Percentiles rank a stretch among this genome's conserved stretches.
phyloP scores from a whole-genome alignment of 2,329 filamentous ascomycete genomes.

The Fusarium zealandicum region DNA sequence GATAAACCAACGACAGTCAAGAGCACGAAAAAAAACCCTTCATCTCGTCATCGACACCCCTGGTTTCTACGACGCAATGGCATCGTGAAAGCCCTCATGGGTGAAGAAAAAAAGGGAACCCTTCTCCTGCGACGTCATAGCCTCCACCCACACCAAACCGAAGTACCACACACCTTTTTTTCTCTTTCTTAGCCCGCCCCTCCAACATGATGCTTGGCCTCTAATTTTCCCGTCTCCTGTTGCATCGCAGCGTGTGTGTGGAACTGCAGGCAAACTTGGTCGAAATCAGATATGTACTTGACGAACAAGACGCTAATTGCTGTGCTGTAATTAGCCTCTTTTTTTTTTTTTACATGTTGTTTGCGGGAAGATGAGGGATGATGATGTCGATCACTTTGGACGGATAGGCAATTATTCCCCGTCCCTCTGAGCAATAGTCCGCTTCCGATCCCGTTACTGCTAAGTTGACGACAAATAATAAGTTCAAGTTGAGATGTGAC shows the following conservation, averaged over 20 bases:
- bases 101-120: too few relatives aligned
- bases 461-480: too few relatives aligned
- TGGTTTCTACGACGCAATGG: neutral
- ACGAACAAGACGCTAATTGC: neutral
- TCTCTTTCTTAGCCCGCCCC: neutral
- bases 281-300: slow-evolving; percentile 4
- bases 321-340: neutral
- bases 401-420: too few relatives aligned
- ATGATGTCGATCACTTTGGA: too few relatives aligned
- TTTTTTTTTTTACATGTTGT: too few relatives aligned
- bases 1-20: slow-evolving; percentile 6
- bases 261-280: neutral
- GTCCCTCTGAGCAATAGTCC: too few relatives aligned
- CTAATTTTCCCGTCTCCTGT: slow-evolving; percentile 10
- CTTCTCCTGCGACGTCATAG: slow-evolving; percentile 37
- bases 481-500: too few relatives aligned
- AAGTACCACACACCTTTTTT: neutral
- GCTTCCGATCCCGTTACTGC: too few relatives aligned
- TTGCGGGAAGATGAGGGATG: too few relatives aligned
- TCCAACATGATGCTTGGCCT: neutral
- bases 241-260: slow-evolving; percentile 32
- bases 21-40: neutral
- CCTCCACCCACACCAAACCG: slow-evolving; percentile 25
- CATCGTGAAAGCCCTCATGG: slow-evolving; percentile 34
- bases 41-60: slow-evolving; percentile 24